Evolutionary conservation across 768 basidiomycete species (phyloP).

Genomic region (Termitomyces sp.): DNA sequence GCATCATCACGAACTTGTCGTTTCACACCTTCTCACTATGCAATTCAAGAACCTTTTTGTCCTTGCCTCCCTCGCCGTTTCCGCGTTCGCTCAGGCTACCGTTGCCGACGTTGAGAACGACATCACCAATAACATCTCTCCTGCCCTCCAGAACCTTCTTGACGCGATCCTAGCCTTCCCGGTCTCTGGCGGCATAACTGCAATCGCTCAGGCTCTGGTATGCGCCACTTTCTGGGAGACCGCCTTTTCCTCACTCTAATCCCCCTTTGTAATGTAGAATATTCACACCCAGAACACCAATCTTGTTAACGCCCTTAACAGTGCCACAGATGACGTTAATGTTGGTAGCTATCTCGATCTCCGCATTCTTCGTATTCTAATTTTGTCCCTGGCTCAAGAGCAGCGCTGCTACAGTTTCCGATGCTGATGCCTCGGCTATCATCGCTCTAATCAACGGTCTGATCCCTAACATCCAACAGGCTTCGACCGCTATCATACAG

Average conservation of each 20-base stretch:
- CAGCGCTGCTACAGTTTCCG: slow-evolving; percentile 18
- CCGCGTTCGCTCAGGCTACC: slow-evolving; percentile 20
- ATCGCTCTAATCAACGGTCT: slow-evolving; percentile 20
- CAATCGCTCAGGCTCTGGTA: slow-evolving; percentile 25
- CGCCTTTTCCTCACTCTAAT: not conserved
- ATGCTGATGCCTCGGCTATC: slow-evolving; percentile 22
- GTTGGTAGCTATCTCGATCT: slow-evolving; percentile 10
- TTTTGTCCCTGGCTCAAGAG: slow-evolving; percentile 6
- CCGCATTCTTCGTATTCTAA: not conserved
- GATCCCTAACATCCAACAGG: slow-evolving; percentile 23
- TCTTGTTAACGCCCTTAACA: slow-evolving; percentile 19
- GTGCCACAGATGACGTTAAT: slow-evolving; percentile 23
- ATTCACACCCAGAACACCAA: slow-evolving; percentile 27
- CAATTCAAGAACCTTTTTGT: slow-evolving; percentile 24
- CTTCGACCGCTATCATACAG: slow-evolving; percentile 17
- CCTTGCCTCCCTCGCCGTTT: slow-evolving; percentile 21
- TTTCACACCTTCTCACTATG: slow-evolving; percentile 16
- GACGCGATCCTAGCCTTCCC: slow-evolving; percentile 28
- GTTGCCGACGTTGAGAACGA: slow-evolving; percentile 27
- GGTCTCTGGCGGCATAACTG: slow-evolving; percentile 19
- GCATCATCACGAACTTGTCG: not conserved
- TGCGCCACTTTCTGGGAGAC: not conserved
- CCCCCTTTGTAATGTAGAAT: slow-evolving; percentile 11
- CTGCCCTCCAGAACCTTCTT: slow-evolving; percentile 25
- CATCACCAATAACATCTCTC: slow-evolving; percentile 20